Percentiles rank a stretch among this genome's conserved stretches.
Evolutionary conservation across 73 alveolate species (phyloP).

Genomic region (Paramecium bursaria): DNA sequence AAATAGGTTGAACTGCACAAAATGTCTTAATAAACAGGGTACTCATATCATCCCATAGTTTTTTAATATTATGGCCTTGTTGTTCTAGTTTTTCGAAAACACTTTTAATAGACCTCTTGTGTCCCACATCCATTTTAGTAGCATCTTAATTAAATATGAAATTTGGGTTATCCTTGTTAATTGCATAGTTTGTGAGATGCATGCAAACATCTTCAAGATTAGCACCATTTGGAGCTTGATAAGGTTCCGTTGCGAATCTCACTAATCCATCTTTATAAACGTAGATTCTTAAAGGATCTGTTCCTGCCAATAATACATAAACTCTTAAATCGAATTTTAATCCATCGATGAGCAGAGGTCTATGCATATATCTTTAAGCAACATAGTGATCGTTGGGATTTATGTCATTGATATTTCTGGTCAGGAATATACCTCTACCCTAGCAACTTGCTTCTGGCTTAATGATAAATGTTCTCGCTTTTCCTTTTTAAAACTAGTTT

Average conservation of each 20-base stretch:
- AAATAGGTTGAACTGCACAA: conserved; percentile 73
- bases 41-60: conserved; percentile 72
- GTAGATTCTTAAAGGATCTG: conserved; percentile 90
- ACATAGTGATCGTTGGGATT: conserved; percentile 89
- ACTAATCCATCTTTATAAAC: conserved; percentile 93
- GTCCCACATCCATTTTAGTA: conserved; percentile 79
- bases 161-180: conserved; percentile 79
- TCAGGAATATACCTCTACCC: conserved; percentile 96
- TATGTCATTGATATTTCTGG: conserved; percentile 82
- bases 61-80: conserved; percentile 72
- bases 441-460: conserved; percentile 95
- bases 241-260: conserved; percentile 90
- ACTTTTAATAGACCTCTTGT: conserved; percentile 75
- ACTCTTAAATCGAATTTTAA: conserved; percentile 94
- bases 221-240: conserved; percentile 70
- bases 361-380: conserved; percentile 88
- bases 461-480: conserved; percentile 81
- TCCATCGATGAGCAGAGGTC: conserved; percentile 94
- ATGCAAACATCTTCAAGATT: conserved; percentile 79
- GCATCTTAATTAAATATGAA: conserved; percentile 75
- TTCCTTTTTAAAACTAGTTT: conserved; percentile 63
- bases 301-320: conserved; percentile 88
- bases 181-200: conserved; percentile 94
- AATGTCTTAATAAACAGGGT: conserved; percentile 72
- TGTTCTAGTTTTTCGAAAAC: conserved; percentile 63